A percentile compares a stretch with the other conserved stretches of the same genome.
These are phyloP conservation scores for Nakazawaea holstii DNA, from an alignment of 805 yeast genomes.

Conservation along the genomic window DNA sequence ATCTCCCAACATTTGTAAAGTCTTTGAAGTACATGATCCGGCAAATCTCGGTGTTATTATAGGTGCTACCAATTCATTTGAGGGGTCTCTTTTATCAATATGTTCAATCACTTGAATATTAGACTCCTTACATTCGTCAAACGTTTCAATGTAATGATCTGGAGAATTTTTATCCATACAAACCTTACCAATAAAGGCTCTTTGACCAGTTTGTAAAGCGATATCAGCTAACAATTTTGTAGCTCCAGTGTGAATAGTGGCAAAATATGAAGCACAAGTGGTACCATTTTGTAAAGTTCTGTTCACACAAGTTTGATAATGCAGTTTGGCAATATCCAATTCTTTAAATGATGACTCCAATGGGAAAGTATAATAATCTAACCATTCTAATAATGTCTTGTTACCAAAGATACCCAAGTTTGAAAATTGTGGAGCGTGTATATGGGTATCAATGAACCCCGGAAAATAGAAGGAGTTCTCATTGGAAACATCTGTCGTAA, in stretches of 20 bases:
- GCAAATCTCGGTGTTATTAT: constrained; percentile 93
- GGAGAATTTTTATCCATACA: constrained; percentile 90
- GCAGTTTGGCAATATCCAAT: constrained; percentile 45
- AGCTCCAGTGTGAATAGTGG: constrained; percentile 77
- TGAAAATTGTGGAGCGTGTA: constrained; percentile 83
- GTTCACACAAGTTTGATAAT: constrained; percentile 63
- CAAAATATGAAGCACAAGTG: constrained; percentile 87
- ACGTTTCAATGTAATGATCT: constrained; percentile 57
- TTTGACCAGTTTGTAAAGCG: constrained; percentile 64
- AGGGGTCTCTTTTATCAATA: constrained; percentile 48
- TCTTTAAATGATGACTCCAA: constrained; percentile 66
- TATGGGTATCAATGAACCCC: constrained; percentile 79
- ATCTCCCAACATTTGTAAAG: constrained; percentile 60
- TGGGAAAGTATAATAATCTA: constrained; percentile 83
- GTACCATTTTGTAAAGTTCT: constrained; percentile 79
- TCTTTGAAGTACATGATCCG: constrained; percentile 67
- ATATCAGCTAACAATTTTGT: constrained; percentile 73
- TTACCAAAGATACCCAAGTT: constrained; percentile 81
- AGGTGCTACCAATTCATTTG: constrained; percentile 53
- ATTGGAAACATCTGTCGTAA: constrained; percentile 27
- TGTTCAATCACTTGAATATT: constrained; percentile 55
- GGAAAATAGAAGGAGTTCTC: constrained; percentile 64
- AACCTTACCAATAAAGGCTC: constrained; percentile 88
- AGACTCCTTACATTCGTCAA: constrained; percentile 44
- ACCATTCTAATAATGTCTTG: constrained; percentile 85